Evolutionary conservation across 768 basidiomycete genomes (phyloP).

Genomic region (Termitomyces sp.): DNA sequence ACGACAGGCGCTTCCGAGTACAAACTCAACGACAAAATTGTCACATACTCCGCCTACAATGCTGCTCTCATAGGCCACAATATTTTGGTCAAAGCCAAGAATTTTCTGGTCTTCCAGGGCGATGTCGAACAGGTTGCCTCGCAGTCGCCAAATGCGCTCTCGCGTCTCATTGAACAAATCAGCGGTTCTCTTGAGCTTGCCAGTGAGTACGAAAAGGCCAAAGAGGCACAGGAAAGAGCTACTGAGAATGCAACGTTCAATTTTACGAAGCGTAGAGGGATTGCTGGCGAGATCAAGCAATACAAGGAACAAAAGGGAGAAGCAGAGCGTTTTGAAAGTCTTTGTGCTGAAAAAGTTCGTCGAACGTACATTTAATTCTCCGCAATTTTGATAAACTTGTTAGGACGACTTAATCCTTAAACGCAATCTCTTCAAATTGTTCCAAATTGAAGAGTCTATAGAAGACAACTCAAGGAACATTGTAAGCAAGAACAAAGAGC

Average conservation of each 20-base stretch:
- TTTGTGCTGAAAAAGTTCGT: conserved; percentile 70
- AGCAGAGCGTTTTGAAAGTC: conserved; percentile 77
- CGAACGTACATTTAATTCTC: neutral
- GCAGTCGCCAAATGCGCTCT: conserved; percentile 85
- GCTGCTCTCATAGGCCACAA: conserved; percentile 83
- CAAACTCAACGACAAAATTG: conserved; percentile 71
- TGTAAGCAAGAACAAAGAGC: conserved; percentile 63
- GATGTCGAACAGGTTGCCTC: conserved; percentile 98
- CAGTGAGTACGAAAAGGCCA: conserved; percentile 83
- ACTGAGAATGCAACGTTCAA: conserved; percentile 94
- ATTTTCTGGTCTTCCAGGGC: conserved; percentile 98
- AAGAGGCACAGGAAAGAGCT: conserved; percentile 80
- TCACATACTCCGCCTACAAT: conserved; percentile 88
- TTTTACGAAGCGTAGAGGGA: conserved; percentile 89
- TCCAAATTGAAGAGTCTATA: conserved; percentile 82
- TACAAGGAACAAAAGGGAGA: conserved; percentile 97
- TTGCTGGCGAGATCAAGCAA: conserved; percentile 92
- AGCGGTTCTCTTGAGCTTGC: conserved; percentile 90
- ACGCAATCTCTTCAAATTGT: conserved; percentile 83
- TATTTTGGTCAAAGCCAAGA: conserved; percentile 98
- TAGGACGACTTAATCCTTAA: conserved; percentile 80
- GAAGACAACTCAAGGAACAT: conserved; percentile 67
- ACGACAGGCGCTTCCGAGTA: conserved; percentile 87
- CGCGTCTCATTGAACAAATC: conserved; percentile 92
- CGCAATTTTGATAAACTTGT: conserved; percentile 3